These are phyloP conservation scores for Penicillium sp. DNA, from an alignment of 2,329 filamentous ascomycete species.

Conservation along the genomic window DNA sequence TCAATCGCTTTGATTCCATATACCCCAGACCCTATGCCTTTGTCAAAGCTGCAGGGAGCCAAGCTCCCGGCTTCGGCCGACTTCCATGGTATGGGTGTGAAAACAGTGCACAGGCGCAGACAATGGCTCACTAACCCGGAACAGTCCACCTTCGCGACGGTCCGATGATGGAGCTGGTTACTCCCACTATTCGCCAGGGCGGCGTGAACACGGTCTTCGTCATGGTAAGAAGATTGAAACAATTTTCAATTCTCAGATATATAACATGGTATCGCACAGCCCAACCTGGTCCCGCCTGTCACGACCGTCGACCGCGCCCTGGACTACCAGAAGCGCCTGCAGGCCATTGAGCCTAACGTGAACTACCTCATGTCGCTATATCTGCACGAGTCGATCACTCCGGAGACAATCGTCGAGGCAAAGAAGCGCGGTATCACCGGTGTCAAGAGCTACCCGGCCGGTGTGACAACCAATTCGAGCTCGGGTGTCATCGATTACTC, in stretches of 20 bases:
- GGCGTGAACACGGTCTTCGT: slow-evolving; percentile 64
- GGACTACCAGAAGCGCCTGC: slow-evolving; percentile 63
- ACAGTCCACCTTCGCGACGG: slow-evolving; percentile 68
- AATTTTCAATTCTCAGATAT: slow-evolving; percentile 32
- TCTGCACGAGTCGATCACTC: slow-evolving; percentile 62
- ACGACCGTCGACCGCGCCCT: slow-evolving; percentile 62
- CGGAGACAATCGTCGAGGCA: slow-evolving; percentile 69
- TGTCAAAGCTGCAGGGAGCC: slow-evolving; percentile 35
- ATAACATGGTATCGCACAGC: slow-evolving; percentile 40
- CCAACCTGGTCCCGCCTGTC: slow-evolving; percentile 64
- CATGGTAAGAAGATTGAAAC: slow-evolving; percentile 41
- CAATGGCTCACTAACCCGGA: slow-evolving; percentile 11
- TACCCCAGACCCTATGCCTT: slow-evolving; percentile 28
- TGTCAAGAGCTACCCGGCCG: slow-evolving; percentile 47
- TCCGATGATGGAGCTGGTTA: slow-evolving; percentile 58
- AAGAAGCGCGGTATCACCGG: slow-evolving; percentile 71
- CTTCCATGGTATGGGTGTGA: slow-evolving; percentile 52
- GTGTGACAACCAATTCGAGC: slow-evolving; percentile 59
- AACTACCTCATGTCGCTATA: slow-evolving; percentile 74
- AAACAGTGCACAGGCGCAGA: background rate
- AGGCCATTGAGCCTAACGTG: slow-evolving; percentile 60
- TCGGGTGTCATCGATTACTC: slow-evolving; percentile 47
- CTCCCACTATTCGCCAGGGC: slow-evolving; percentile 56
- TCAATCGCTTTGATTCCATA: slow-evolving; percentile 1
- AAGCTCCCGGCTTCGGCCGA: slow-evolving; percentile 65